A percentile compares a stretch with the other conserved stretches of the same genome.
phyloP scores from a whole-genome alignment of 148 eudicot species.

The Arctostaphylos glauca region DNA sequence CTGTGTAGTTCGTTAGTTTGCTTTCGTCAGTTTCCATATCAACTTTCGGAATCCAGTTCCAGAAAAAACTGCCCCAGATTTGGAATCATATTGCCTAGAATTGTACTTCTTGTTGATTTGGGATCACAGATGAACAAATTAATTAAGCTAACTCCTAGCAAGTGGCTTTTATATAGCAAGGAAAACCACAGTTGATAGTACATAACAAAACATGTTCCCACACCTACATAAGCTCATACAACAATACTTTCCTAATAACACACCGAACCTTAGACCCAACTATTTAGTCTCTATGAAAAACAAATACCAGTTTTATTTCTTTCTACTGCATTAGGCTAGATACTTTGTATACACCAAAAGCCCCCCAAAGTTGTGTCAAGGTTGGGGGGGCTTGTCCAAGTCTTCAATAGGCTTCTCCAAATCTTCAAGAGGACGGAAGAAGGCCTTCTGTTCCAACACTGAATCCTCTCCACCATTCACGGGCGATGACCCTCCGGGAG shows the following conservation, averaged over 20 bases:
- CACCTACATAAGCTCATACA: background rate
- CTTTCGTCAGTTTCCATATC: background rate
- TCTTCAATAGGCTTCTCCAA: conserved; percentile 49
- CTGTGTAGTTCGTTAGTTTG: background rate
- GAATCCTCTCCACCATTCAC: conserved; percentile 40
- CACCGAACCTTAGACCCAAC: background rate
- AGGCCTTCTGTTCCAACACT: conserved; percentile 76
- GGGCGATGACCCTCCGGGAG: conserved; percentile 18
- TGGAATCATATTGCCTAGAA: too few relatives aligned
- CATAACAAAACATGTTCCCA: background rate
- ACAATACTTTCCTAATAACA: background rate
- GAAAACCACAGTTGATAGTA: background rate
- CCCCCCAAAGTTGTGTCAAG: background rate
- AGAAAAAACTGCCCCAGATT: too few relatives aligned
- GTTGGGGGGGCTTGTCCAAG: background rate
- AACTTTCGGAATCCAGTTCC: too few relatives aligned
- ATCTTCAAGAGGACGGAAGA: conserved; percentile 77
- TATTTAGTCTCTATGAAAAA: background rate
- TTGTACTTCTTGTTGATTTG: too few relatives aligned
- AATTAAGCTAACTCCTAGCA: background rate
- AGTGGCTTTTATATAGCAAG: background rate
- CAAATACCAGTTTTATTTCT: background rate
- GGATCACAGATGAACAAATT: too few relatives aligned
- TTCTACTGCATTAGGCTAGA: background rate
- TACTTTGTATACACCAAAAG: background rate